Evolutionary conservation across 257 asterid genomes (phyloP).

Genomic region (Capsicum baccatum): DNA sequence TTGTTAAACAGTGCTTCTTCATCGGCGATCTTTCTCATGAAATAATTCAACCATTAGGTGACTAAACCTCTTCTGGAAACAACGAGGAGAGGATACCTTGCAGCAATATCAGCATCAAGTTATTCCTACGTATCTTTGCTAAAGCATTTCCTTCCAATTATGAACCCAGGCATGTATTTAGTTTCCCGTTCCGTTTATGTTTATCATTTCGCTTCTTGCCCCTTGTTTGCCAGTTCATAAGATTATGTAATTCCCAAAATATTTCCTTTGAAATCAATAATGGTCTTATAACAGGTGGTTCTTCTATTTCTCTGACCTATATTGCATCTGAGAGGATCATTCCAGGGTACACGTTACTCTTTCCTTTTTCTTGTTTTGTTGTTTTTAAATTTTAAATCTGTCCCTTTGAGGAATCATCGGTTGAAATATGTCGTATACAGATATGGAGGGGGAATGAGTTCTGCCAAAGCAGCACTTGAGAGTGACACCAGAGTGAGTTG

Average conservation of each 20-base stretch:
- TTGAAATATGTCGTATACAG: slow-evolving; percentile 39
- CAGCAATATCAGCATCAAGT: slow-evolving; percentile 94
- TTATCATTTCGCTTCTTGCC: neutral
- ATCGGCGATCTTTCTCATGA: slow-evolving; percentile 8
- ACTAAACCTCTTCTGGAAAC: slow-evolving; percentile 86
- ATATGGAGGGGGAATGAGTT: slow-evolving; percentile 97
- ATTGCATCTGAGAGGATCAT: slow-evolving; percentile 89
- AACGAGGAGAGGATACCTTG: slow-evolving; percentile 86
- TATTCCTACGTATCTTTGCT: slow-evolving; percentile 81
- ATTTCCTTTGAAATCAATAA: neutral
- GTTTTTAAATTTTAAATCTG: neutral
- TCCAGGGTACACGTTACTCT: slow-evolving; percentile 64
- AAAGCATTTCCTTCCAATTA: slow-evolving; percentile 77
- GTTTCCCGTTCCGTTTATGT: neutral
- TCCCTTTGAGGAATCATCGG: slow-evolving; percentile 24
- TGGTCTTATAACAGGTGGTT: slow-evolving; percentile 64
- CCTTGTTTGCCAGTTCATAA: neutral
- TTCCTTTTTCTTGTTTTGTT: slow-evolving; percentile 17
- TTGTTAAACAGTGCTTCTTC: slow-evolving; percentile 19
- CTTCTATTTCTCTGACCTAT: slow-evolving; percentile 82
- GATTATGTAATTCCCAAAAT: neutral
- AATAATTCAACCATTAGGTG: slow-evolving; percentile 50
- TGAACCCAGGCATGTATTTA: slow-evolving; percentile 70
- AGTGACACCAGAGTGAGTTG: slow-evolving; percentile 77
- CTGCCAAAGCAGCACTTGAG: slow-evolving; percentile 90